Evolutionary conservation across 2,329 filamentous ascomycete genomes (phyloP).

Genomic region (Didymellaceae sp.): DNA sequence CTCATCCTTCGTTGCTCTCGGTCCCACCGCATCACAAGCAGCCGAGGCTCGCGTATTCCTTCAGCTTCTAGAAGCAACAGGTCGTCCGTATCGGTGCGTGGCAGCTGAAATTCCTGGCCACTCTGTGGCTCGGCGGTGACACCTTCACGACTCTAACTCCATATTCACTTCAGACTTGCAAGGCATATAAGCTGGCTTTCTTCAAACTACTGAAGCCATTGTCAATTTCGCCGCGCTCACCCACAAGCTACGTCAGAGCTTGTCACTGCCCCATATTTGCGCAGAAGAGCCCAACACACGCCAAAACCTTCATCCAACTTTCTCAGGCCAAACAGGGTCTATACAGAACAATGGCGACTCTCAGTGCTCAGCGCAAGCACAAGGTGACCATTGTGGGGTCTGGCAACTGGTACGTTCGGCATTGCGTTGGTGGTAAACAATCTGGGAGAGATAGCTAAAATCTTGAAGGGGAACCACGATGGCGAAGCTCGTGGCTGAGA

Average conservation of each 20-base stretch:
- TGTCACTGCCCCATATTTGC: slow-evolving; percentile 21
- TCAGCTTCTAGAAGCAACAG: slow-evolving; percentile 26
- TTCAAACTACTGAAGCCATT: slow-evolving; percentile 21
- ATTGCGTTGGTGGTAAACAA: background rate
- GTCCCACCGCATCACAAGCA: slow-evolving; percentile 44
- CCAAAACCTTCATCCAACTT: slow-evolving; percentile 10
- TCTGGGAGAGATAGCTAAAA: slow-evolving; percentile 20
- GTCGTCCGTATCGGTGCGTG: slow-evolving; percentile 20
- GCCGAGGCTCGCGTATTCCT: slow-evolving; percentile 39
- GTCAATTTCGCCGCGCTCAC: slow-evolving; percentile 18
- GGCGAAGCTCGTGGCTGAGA: slow-evolving; percentile 95
- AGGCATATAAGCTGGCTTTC: slow-evolving; percentile 36
- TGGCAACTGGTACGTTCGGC: slow-evolving; percentile 80
- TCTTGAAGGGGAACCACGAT: slow-evolving; percentile 88
- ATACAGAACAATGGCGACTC: slow-evolving; percentile 53
- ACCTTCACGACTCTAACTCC: slow-evolving; percentile 17
- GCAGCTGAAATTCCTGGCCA: slow-evolving; percentile 27
- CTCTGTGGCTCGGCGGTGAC: slow-evolving; percentile 26
- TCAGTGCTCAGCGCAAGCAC: slow-evolving; percentile 72
- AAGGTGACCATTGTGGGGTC: slow-evolving; percentile 94
- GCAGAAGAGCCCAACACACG: slow-evolving; percentile 12
- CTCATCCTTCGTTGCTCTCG: slow-evolving; percentile 26
- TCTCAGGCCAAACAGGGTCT: slow-evolving; percentile 6
- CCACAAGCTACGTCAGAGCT: slow-evolving; percentile 28
- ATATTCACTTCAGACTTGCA: slow-evolving; percentile 14